Evolutionary conservation across 1,139 yeast species (phyloP), one percentile per base, ranked within the genome.

Genomic region (Taphrina communis): DNA sequence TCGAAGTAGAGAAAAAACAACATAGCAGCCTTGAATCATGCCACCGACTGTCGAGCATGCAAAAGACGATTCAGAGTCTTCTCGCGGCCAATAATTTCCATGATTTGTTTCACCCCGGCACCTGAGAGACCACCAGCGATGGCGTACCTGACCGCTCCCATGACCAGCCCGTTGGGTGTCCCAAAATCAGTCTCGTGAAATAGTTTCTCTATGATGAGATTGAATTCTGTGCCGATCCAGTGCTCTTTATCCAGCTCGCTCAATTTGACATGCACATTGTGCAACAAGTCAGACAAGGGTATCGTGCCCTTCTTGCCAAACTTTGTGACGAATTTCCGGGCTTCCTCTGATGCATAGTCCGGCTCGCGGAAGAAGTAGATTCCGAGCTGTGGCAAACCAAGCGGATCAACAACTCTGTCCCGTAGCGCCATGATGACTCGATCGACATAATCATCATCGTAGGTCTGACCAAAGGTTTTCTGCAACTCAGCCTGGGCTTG

Each of bases 81-180:
- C 19, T 53, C 21, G 2, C 61, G 52, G 35, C 67, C 67, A 2
- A 63, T 55, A 17, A 46, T 55, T n/a, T 44, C 38, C 67, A 63
- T 55, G 19, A 63, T 63, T 55, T 63, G 67, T 48, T 63, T 63
- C 14, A 63, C 67, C 19, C 67, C 67, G 6, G 67, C 67, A 35
- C 67, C 67, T 19, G 59, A 50, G 19, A 25, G 11, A 19, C 67
- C 67, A n/a, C 61, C 67, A 12, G 67, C 67, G 3, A 63, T 48
- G 25, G 67, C 67, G 21, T 63, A 63, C n/a, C 67, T 58, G 9
- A 63, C 36, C 19, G 67, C 67, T 7, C 67, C 67, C 67, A 63
- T 42, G 25, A 63, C 61, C 11, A 41, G 53, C 8, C 52, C 59
- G 7, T 62, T 51, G 8, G 36, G 46, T 14, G 44, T 50, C 21